Evolutionary conservation across 106 monocot species (phyloP).

Genomic region (Platanthera zijinensis): DNA sequence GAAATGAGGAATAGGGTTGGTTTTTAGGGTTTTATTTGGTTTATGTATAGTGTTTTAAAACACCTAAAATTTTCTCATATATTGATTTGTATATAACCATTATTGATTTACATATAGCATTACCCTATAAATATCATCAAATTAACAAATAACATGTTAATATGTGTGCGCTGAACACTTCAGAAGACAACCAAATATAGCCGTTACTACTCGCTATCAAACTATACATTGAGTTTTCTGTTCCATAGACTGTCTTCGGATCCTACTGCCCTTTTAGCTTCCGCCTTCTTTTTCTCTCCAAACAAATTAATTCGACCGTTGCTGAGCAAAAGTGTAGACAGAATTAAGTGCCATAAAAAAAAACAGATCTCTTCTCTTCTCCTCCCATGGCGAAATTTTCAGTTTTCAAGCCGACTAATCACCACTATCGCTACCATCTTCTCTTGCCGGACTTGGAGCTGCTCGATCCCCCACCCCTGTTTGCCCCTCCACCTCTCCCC

Average conservation of each 20-base stretch:
- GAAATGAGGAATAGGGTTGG: too few relatives aligned
- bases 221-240: background rate
- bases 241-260: background rate
- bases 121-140: too few relatives aligned
- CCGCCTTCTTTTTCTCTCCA: background rate
- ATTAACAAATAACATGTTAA: too few relatives aligned
- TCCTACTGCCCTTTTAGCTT: too few relatives aligned
- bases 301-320: conserved; percentile 1
- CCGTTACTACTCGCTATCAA: background rate
- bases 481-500: background rate
- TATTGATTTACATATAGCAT: too few relatives aligned
- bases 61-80: too few relatives aligned
- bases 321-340: background rate
- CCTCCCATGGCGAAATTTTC: background rate
- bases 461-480: conserved; percentile 2
- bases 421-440: background rate
- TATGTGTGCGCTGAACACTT: too few relatives aligned
- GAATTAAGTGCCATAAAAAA: background rate
- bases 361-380: background rate
- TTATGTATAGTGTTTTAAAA: too few relatives aligned
- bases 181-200: background rate
- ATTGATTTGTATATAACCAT: too few relatives aligned
- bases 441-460: background rate
- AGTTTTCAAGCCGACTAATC: background rate
- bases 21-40: too few relatives aligned